phyloP scores from a whole-genome alignment of 2,329 filamentous ascomycete genomes.

The Teratosphaeria epicoccoides region DNA sequence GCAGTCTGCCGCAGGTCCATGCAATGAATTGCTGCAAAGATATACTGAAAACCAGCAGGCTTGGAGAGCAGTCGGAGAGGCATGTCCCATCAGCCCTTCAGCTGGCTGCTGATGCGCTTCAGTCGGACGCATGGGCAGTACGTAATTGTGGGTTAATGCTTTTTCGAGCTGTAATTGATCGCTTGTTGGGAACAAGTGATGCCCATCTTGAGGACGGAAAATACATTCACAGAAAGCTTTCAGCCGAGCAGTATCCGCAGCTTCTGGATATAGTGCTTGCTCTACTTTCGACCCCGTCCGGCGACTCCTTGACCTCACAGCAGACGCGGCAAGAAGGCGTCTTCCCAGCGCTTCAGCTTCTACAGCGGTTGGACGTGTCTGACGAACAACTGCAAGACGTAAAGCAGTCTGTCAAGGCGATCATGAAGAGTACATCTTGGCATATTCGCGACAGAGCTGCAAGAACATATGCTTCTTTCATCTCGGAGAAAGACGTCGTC shows the following conservation, averaged over 20 bases:
- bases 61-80: conserved; percentile 61
- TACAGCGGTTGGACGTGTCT: conserved; percentile 61
- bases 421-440: conserved; percentile 63
- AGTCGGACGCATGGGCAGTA: conserved; percentile 81
- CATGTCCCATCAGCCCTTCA: conserved; percentile 65
- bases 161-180: conserved; percentile 73
- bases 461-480: conserved; percentile 46
- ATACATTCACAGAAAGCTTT: conserved; percentile 44
- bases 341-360: conserved; percentile 73
- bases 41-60: conserved; percentile 71
- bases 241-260: conserved; percentile 58
- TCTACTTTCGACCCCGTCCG: conserved; percentile 37
- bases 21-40: conserved; percentile 90
- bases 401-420: conserved; percentile 46
- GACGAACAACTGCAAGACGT: conserved; percentile 45
- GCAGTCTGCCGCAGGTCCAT: conserved; percentile 77
- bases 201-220: conserved; percentile 47
- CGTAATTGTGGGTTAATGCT: conserved; percentile 88
- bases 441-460: conserved; percentile 74
- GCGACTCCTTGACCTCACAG: conserved; percentile 1
- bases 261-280: conserved; percentile 53
- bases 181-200: conserved; percentile 63
- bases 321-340: conserved; percentile 49
- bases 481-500: conserved; percentile 6
- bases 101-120: conserved; percentile 69